These are phyloP conservation scores for Mycena rosella DNA, from an alignment of 768 basidiomycete genomes.

Conservation along the genomic window DNA sequence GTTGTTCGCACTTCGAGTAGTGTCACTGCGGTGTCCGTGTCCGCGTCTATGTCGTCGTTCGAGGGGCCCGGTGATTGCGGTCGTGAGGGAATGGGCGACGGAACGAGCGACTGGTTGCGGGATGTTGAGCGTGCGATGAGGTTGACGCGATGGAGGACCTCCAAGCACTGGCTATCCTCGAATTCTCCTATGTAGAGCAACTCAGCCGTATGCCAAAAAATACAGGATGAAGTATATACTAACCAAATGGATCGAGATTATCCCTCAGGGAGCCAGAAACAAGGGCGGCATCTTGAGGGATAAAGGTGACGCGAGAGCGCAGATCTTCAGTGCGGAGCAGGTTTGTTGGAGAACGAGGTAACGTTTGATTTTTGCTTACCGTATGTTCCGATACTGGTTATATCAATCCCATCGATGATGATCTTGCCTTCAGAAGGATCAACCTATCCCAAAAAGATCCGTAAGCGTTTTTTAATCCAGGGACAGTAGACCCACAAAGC, in stretches of 20 bases:
- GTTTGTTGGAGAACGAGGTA: too few relatives aligned
- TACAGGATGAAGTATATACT: background rate
- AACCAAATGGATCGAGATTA: conserved; percentile 82
- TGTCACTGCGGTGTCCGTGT: too few relatives aligned
- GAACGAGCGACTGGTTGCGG: too few relatives aligned
- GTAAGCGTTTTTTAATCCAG: background rate
- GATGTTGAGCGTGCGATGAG: too few relatives aligned
- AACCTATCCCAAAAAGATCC: background rate
- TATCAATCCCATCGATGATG: background rate
- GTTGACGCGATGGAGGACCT: too few relatives aligned
- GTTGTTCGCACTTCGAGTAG: conserved; percentile 42
- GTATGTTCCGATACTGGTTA: background rate
- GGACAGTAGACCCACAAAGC: conserved; percentile 79
- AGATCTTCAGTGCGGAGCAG: too few relatives aligned
- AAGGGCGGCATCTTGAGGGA: conserved; percentile 81
- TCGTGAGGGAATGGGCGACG: too few relatives aligned
- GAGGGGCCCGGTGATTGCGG: too few relatives aligned
- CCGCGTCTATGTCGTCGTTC: too few relatives aligned
- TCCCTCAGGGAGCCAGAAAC: conserved; percentile 87
- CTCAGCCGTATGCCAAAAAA: too few relatives aligned
- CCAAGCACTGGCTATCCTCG: too few relatives aligned
- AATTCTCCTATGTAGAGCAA: too few relatives aligned
- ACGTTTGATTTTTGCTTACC: background rate
- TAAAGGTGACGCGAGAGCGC: conserved; percentile 66
- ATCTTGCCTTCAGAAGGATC: background rate